Evolutionary conservation across 1,284 basidiomycete genomes (phyloP).

Genomic region (Pyrrhoderma lamaoense): DNA sequence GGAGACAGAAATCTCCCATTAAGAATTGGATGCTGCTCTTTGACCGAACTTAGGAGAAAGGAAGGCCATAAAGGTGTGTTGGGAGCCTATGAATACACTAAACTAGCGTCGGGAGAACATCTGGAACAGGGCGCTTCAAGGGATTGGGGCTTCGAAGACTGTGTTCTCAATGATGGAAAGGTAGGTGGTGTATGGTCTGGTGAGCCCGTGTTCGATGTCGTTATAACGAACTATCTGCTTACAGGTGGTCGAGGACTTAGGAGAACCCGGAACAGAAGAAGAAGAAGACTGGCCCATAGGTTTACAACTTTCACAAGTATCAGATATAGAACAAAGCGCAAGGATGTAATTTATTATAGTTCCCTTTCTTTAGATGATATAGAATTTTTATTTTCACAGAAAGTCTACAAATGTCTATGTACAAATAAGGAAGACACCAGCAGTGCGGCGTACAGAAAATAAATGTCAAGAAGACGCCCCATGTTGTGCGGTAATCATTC

Average conservation of each 20-base stretch:
- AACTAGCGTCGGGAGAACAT: constrained; percentile 50
- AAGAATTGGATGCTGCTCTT: constrained; percentile 61
- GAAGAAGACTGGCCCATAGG: constrained; percentile 52
- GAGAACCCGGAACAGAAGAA: constrained; percentile 52
- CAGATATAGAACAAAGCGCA: constrained; percentile 36
- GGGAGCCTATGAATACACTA: constrained; percentile 40
- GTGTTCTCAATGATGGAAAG: constrained; percentile 39
- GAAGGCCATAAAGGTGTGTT: constrained; percentile 23
- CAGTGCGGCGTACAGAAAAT: no score
- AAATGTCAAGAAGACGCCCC: no score
- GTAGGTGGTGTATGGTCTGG: constrained; percentile 25
- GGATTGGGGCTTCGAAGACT: constrained; percentile 78
- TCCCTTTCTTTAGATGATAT: not conserved
- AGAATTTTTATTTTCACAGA: no score
- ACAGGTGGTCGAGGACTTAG: constrained; percentile 57
- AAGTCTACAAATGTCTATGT: no score
- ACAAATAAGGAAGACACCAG: no score
- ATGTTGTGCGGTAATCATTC: no score
- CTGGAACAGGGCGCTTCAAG: constrained; percentile 54
- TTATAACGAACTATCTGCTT: not conserved
- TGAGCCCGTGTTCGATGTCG: not conserved
- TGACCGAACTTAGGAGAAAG: constrained; percentile 43
- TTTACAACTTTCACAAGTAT: constrained; percentile 33
- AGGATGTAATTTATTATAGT: not conserved
- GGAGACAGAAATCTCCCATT: constrained; percentile 45